Base-by-base conservation (phyloP, 2,329 filamentous ascomycete genomes). In the Phaeosphaeriaceae sp. region DNA sequence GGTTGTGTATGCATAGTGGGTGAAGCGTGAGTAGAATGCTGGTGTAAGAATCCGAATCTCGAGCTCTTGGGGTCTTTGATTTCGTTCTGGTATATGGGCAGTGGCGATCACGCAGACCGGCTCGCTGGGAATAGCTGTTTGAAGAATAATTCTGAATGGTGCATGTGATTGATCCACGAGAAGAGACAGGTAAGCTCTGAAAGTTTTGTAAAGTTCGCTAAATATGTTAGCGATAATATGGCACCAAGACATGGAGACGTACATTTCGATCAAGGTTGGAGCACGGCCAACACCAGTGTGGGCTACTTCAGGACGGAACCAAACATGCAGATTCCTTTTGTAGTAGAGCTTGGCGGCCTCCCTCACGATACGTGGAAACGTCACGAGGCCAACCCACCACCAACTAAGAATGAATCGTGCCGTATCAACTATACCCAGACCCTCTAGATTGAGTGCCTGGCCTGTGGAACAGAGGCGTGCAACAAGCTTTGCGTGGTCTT, bases 371-470 rank as follows among this genome's bases (percentile, higher is more conserved):
- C 87, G 79, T 1, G 86, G 86, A 55, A 87, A 84, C 0, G 86
- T 89, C 18, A 82, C 74, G 21, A 89, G 78, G 2, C 84, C 85
- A 8, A 88, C 81, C 86, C 85, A 88, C 77, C 82, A 86, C 86
- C 87, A 90, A 1, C 67, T 63, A 2, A 67, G 48, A 3, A 87
- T 55, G 52, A 88, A 85, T 3, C 35, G 58, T 0, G 74, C 16
- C 47, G 77, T 83, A 5, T 78, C 71, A 30, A 69, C 46, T 0
- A 67, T n/a, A 0, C 68, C 74, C 67, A 87, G 74, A 0, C 61
- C 60, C 0, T 60, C 62, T 0, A 85, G 81, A 39, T 88, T 79
- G 5, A 84, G 53, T 1, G 82, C 75, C 9, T 71, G 49, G 0
- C 75, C 79, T 2, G 78, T 75, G 0, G 84, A 86, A 54, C 81